Conservation (phyloP, 768 basidiomycete genomes). For the Amanita rubescens region DNA sequence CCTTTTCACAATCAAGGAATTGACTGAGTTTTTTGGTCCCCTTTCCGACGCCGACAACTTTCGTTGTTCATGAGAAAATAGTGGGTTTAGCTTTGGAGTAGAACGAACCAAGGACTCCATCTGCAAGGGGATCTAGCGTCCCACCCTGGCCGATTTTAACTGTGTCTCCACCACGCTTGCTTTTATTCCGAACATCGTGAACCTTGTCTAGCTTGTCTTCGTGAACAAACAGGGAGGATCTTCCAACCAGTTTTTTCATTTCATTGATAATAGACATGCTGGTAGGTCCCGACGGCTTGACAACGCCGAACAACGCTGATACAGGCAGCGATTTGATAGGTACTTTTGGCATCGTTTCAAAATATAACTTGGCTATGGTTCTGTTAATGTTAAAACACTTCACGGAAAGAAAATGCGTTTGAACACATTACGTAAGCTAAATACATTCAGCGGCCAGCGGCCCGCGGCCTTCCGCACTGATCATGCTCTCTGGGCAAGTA, state of each 20-base stretch:
- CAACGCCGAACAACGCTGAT: conserved; percentile 79
- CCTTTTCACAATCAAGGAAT: conserved; percentile 90
- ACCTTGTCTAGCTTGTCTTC: conserved; percentile 48
- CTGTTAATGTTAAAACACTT: no score
- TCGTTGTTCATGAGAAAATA: conserved; percentile 2
- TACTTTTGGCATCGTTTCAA: conserved; percentile 62
- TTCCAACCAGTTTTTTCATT: conserved; percentile 70
- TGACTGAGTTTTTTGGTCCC: conserved; percentile 82
- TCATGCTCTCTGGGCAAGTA: no score
- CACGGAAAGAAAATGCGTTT: neutral
- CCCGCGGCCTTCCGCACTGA: no score
- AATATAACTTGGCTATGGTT: conserved; percentile 15
- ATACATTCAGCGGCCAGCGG: no score
- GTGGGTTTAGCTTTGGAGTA: neutral
- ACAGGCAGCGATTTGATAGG: conserved; percentile 48
- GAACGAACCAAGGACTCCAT: conserved; percentile 80
- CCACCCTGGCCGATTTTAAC: conserved; percentile 92
- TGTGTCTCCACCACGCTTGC: conserved; percentile 36
- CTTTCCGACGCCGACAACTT: conserved; percentile 85
- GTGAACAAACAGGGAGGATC: conserved; percentile 74
- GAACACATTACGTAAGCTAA: neutral
- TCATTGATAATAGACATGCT: conserved; percentile 88
- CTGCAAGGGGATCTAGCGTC: conserved; percentile 93
- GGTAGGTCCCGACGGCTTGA: conserved; percentile 88
- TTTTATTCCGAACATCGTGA: conserved; percentile 33